Percentiles rank a stretch among this genome's conserved stretches.
Conservation (phyloP, 768 basidiomycete genomes). For the Lactifluus piperatus region DNA sequence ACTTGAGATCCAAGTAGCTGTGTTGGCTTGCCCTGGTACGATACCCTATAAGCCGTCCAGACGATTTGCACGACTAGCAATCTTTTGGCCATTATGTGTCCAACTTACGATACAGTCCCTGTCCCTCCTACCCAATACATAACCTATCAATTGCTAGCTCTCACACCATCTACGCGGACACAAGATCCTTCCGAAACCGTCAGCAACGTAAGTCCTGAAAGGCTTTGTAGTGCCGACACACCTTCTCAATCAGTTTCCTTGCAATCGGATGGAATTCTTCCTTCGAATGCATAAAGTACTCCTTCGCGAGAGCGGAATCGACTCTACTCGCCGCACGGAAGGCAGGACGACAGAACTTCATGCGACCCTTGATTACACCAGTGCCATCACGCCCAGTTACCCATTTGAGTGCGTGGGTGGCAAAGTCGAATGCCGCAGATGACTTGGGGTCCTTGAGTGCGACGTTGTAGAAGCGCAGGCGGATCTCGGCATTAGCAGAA, state of each 20-base stretch:
- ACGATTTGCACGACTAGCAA: background rate
- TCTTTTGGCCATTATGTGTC: background rate
- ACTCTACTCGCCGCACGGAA: slow-evolving; percentile 49
- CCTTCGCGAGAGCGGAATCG: slow-evolving; percentile 42
- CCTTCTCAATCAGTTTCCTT: slow-evolving; percentile 67
- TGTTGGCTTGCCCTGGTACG: background rate
- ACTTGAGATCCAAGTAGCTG: background rate
- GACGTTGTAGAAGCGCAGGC: slow-evolving; percentile 68
- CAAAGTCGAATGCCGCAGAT: slow-evolving; percentile 42
- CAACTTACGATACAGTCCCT: background rate
- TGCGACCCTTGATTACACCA: slow-evolving; percentile 62
- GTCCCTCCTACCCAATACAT: background rate
- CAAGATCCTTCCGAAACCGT: slow-evolving; percentile 24
- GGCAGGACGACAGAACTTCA: slow-evolving; percentile 77
- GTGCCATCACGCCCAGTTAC: slow-evolving; percentile 51
- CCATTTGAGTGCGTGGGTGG: slow-evolving; percentile 52
- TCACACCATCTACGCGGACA: background rate
- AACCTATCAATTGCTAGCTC: background rate
- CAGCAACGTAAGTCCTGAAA: background rate
- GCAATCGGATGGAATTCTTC: slow-evolving; percentile 70
- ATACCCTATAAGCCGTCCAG: background rate
- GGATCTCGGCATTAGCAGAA: slow-evolving; percentile 70
- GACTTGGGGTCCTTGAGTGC: slow-evolving; percentile 46
- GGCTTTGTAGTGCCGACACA: slow-evolving; percentile 21
- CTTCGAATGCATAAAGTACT: slow-evolving; percentile 40